phyloP scores from a whole-genome alignment of 192 early-diverging fungal species.

The Entomortierella beljakovae region DNA sequence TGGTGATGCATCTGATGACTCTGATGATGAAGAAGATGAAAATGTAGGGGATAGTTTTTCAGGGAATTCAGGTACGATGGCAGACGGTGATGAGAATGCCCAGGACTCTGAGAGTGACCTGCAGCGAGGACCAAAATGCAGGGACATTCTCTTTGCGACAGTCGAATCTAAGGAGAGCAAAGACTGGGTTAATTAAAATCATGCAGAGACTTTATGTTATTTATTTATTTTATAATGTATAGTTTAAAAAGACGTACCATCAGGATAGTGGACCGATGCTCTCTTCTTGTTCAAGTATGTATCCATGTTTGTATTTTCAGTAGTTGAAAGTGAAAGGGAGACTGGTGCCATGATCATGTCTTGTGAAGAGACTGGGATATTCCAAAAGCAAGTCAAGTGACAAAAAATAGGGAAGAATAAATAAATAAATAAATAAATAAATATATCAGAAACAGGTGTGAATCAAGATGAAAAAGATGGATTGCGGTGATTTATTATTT shows the following conservation, averaged over 20 bases:
- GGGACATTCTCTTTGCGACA: slow-evolving; percentile 23
- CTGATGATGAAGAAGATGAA: not conserved
- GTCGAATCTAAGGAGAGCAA: slow-evolving; percentile 24
- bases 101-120: slow-evolving; percentile 40
- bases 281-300: slow-evolving; percentile 29
- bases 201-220: too few species aligned
- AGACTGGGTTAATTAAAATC: not conserved
- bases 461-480: too few species aligned
- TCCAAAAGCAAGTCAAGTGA: too few species aligned
- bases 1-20: not conserved
- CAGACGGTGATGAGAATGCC: slow-evolving; percentile 9
- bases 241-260: slow-evolving; percentile 13
- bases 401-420: too few species aligned
- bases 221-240: not conserved
- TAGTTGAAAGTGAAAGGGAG: slow-evolving; percentile 10
- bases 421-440: too few species aligned
- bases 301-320: slow-evolving; percentile 8
- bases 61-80: slow-evolving; percentile 14
- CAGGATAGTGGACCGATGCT: slow-evolving; percentile 42
- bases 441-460: too few species aligned
- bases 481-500: too few species aligned
- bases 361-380: not conserved
- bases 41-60: slow-evolving; percentile 9
- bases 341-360: slow-evolving; percentile 33
- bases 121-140: slow-evolving; percentile 33